Evolutionary conservation across 371 early-diverging fungal genomes (phyloP).

Genomic region (Enterospora canceri): DNA sequence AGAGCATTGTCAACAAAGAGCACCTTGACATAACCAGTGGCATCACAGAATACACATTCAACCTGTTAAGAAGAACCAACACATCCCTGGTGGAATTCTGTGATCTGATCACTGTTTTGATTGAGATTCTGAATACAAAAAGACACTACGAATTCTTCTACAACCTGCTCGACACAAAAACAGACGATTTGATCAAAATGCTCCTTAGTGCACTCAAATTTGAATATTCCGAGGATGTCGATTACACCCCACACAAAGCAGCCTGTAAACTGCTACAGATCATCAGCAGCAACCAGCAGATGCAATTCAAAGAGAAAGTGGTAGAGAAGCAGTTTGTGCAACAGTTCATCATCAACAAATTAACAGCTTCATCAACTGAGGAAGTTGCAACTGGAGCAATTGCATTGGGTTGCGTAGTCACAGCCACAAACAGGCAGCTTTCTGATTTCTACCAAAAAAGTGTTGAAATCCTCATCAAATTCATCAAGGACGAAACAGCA

Average conservation of each 20-base stretch:
- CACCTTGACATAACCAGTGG: too few relatives aligned
- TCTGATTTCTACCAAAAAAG: conserved; percentile 10
- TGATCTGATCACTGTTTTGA: too few relatives aligned
- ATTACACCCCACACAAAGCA: not conserved
- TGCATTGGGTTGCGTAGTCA: conserved; percentile 29
- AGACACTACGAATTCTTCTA: too few relatives aligned
- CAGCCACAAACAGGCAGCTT: conserved; percentile 9
- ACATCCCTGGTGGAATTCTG: too few relatives aligned
- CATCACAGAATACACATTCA: too few relatives aligned
- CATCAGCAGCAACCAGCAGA: not conserved
- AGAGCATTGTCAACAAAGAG: too few relatives aligned
- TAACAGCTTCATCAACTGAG: conserved; percentile 7
- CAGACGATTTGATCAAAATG: too few relatives aligned
- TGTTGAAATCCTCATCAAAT: conserved; percentile 4
- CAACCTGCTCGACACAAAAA: too few relatives aligned
- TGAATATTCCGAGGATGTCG: too few relatives aligned
- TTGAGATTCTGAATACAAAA: too few relatives aligned
- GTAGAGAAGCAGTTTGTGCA: conserved; percentile 8
- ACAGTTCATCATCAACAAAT: conserved; percentile 21
- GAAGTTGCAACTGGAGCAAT: conserved; percentile 41
- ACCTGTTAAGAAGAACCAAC: too few relatives aligned
- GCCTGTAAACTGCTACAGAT: not conserved
- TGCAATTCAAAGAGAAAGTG: conserved; percentile 8
- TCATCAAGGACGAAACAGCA: conserved; percentile 10
- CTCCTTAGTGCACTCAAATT: too few relatives aligned